These are phyloP conservation scores for Daucus carota DNA, from an alignment of 129 eudicot genomes.

Conservation along the genomic window DNA sequence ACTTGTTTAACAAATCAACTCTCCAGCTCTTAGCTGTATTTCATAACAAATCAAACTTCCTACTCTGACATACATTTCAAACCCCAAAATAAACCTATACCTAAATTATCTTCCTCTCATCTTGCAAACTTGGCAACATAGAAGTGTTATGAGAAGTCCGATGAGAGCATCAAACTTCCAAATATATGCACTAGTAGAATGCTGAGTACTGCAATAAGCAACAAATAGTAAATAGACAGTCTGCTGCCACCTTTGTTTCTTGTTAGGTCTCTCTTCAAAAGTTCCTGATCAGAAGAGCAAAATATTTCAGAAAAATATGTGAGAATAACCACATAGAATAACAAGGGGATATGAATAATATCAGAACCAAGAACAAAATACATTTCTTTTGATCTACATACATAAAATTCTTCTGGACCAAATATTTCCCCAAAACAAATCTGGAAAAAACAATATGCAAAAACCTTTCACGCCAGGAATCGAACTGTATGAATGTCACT, in stretches of 20 bases:
- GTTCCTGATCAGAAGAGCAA: slow-evolving; percentile 4
- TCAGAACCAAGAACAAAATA: too few relatives aligned
- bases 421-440: too few relatives aligned
- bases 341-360: too few relatives aligned
- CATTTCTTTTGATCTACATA: too few relatives aligned
- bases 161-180: neutral
- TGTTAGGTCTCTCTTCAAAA: slow-evolving; percentile 1
- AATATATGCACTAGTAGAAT: slow-evolving; percentile 9
- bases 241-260: slow-evolving; percentile 1
- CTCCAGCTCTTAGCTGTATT: too few relatives aligned
- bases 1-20: too few relatives aligned
- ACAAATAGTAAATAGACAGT: slow-evolving; percentile 6
- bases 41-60: too few relatives aligned
- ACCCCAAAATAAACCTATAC: neutral
- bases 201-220: slow-evolving; percentile 16
- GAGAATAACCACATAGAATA: neutral
- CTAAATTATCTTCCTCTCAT: neutral
- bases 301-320: neutral
- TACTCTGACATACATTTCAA: too few relatives aligned
- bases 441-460: too few relatives aligned
- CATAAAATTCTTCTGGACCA: too few relatives aligned
- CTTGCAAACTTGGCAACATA: neutral
- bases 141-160: neutral
- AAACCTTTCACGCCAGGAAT: neutral
- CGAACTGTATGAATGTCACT: neutral